Evolutionary conservation across 2,329 filamentous ascomycete species (phyloP), one percentile per base, ranked within the genome.

Genomic region (Ceratocystis alfenasii): DNA sequence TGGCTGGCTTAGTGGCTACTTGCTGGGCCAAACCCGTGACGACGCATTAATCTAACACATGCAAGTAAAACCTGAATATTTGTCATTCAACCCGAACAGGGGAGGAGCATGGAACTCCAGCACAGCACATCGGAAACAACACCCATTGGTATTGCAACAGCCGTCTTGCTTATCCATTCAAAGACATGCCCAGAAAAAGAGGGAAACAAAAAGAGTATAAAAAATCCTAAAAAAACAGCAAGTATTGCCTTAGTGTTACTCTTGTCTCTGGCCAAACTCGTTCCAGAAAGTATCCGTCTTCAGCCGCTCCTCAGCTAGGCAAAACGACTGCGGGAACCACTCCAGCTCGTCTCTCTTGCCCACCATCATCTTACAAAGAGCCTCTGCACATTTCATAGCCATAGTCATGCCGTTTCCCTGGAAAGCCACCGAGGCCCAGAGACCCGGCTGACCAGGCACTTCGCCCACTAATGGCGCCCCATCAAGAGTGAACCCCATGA

Each of bases 321-420:
- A 20, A n/a, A 83, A 84, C 5, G 75, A 76, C 15, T 75, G 71
- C 0, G 83, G 83, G 60, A 85, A 84, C 83, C 82, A 85, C 5
- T 67, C 69, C 6, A 78, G 72, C 59, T 72, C 70, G 25, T 73
- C 72, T 33, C 75, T 73, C 1, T 71, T 68, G 0, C 71, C 74
- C 48, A 73, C 69, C 68, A 85, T 78, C 80, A 86, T 84, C 36
- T 75, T 74, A 1, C 78, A 81, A 67, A 87, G 70, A 0, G 80
- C 85, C 69, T 80, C 78, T 0, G 83, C 83, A 33, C 79, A 81
- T 71, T 83, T 80, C 75, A 83, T 81, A 65, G 83, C 83, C 41
- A 83, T 73, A 1, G 84, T 84, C 85, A 87, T 87, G 0, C 84
- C 84, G 72, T 87, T 83, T 0, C 86, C 86, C 69, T 86, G 85